These are phyloP conservation scores for Fusarium liriodendri DNA, from an alignment of 2,329 filamentous ascomycete species.

Conservation along the genomic window DNA sequence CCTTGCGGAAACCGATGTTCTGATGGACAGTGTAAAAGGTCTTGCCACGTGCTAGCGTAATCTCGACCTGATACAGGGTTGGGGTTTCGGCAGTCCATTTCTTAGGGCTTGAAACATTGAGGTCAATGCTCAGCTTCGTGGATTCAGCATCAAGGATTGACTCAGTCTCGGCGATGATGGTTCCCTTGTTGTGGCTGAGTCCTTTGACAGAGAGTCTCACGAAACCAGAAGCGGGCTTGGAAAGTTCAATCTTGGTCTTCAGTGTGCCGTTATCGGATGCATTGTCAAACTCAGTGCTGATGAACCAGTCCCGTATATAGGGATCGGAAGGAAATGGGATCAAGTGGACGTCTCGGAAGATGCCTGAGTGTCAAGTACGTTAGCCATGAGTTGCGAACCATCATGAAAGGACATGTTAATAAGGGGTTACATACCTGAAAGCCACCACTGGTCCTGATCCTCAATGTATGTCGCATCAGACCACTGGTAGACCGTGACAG, in stretches of 20 bases:
- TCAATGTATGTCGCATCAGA: not conserved
- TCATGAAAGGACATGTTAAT: not conserved
- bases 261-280: not conserved
- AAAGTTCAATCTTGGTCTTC: not conserved
- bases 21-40: not conserved
- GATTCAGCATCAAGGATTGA: not conserved
- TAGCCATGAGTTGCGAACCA: not conserved
- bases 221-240: not conserved
- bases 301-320: not conserved
- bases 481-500: not conserved
- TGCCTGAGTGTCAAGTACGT: not conserved
- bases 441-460: conserved; percentile 2
- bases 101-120: not conserved
- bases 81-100: not conserved
- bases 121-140: not conserved
- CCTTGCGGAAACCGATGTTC: not conserved
- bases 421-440: not conserved
- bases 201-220: not conserved
- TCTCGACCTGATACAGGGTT: not conserved
- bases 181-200: not conserved
- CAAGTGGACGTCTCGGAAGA: not conserved
- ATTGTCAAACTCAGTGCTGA: not conserved
- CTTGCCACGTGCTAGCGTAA: not conserved
- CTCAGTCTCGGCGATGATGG: not conserved
- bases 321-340: not conserved